Evolutionary conservation across 2,329 filamentous ascomycete genomes (phyloP), one percentile per base, ranked within the genome.

Genomic region (Penicillium brevicompactum): DNA sequence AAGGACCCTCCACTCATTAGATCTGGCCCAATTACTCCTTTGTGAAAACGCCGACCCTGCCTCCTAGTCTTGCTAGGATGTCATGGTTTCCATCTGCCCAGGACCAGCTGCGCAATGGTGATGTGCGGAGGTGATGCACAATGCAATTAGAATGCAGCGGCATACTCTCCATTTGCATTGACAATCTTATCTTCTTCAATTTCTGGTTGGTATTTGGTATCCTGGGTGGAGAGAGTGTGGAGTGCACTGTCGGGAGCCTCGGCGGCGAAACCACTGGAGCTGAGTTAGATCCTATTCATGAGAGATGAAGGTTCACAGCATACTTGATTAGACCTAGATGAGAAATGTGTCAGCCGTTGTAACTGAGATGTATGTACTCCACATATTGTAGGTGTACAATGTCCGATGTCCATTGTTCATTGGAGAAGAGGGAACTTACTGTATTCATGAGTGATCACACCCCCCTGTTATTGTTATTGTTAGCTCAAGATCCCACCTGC

Each of bases 151-250:
- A 56, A 53, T 24, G 47, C 34, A 32, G 52, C 41, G 18, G 27
- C 51, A 38, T 53, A 56, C 46, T 66, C 64, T 42, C 61, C 67
- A 60, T 66, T 62, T 53, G 79, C 78, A 11, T 83, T 79, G 47
- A 94, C 83, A 24, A 87, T 75, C 68, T 88, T 79, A 68, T 96
- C 91, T 67, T 92, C 86, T 74, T 96, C 92, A 59, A 97, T 85
- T 30, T 81, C 72, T 1, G 87, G 85, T 49, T 84, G 78, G 74
- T 86, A 87, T 56, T 82, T 71, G 51, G 79, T 77, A 56, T 86
- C 85, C 76, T 84, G 80, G 1, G 84, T 77, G 63, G 87, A 83
- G 30, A 96, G 83, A 5, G 80, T 81, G 56, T 90, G 81, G 53
- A 96, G 80, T 18, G 86, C 82, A 65, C 86, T 85, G 55, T 84